Evolutionary conservation across 129 eudicot genomes (phyloP).

Genomic region (Flaveria robusta): DNA sequence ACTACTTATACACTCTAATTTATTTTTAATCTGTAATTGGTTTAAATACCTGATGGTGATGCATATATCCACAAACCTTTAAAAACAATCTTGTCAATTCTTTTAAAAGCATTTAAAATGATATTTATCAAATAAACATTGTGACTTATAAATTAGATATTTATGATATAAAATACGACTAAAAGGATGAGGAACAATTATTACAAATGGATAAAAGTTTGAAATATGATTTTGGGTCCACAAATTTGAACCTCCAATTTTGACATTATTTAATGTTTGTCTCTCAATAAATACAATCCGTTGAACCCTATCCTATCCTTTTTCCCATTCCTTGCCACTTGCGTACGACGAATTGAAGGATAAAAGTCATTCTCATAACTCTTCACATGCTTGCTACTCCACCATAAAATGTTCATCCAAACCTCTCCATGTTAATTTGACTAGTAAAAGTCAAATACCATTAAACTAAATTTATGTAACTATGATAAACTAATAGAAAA

Average conservation of each 20-base stretch:
- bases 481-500: neutral
- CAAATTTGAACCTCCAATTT: slow-evolving; percentile 13
- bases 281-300: slow-evolving; percentile 21
- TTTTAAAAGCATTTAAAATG: no score
- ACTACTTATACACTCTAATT: no score
- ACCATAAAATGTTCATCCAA: neutral
- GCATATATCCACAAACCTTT: no score
- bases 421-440: slow-evolving; percentile 8
- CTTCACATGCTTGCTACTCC: slow-evolving; percentile 34
- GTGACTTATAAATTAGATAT: neutral
- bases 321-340: slow-evolving; percentile 28
- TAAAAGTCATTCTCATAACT: slow-evolving; percentile 20
- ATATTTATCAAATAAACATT: neutral
- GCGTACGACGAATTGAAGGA: slow-evolving; percentile 28
- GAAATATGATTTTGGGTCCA: slow-evolving; percentile 30
- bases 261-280: slow-evolving; percentile 27
- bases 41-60: no score
- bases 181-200: neutral
- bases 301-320: slow-evolving; percentile 45
- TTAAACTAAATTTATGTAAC: neutral
- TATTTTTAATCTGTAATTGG: no score
- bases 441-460: neutral
- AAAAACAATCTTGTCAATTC: no score
- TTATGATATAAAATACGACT: neutral
- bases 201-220: slow-evolving; percentile 28